These are phyloP conservation scores for Fusarium burgessii DNA, from an alignment of 2,329 filamentous ascomycete species.

Conservation along the genomic window DNA sequence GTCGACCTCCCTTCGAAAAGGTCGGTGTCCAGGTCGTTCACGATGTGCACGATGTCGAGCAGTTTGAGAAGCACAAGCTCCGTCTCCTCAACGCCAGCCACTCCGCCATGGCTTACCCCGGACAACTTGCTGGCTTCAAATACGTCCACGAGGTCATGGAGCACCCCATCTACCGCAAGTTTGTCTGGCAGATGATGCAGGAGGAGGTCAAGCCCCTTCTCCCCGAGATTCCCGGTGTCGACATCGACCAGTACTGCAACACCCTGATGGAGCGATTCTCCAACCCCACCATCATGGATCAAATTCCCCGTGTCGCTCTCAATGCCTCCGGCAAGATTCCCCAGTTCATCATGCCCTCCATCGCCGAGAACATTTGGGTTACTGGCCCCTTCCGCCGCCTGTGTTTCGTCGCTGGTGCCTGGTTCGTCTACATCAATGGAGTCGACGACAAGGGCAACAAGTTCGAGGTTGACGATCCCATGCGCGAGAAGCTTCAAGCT, in stretches of 20 bases:
- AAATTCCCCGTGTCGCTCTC: conserved; percentile 63
- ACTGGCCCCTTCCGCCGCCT: conserved; percentile 60
- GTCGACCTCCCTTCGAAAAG: conserved; percentile 64
- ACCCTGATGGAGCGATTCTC: conserved; percentile 67
- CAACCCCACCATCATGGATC: conserved; percentile 68
- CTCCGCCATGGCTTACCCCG: conserved; percentile 64
- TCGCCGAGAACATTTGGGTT: conserved; percentile 60
- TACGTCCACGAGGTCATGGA: conserved; percentile 67
- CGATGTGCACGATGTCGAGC: conserved; percentile 63
- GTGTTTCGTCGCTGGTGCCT: conserved; percentile 61
- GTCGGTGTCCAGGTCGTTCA: conserved; percentile 65
- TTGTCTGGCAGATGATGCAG: conserved; percentile 67
- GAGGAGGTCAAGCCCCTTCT: conserved; percentile 65
- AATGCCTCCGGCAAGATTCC: conserved; percentile 67
- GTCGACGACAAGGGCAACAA: conserved; percentile 60
- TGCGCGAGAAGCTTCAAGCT: conserved; percentile 60
- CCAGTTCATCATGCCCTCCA: conserved; percentile 62
- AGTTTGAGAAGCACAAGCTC: conserved; percentile 69
- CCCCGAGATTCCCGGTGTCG: conserved; percentile 62
- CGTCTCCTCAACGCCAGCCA: conserved; percentile 66
- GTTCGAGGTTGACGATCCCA: conserved; percentile 60
- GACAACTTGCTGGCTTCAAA: conserved; percentile 63
- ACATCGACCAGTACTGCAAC: conserved; percentile 64
- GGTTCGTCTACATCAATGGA: conserved; percentile 65
- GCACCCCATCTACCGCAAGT: conserved; percentile 60